A percentile compares a stretch with the other conserved stretches of the same genome.
Conservation (phyloP, 2,329 filamentous ascomycete genomes). For the Pestalotiopsis fici region DNA sequence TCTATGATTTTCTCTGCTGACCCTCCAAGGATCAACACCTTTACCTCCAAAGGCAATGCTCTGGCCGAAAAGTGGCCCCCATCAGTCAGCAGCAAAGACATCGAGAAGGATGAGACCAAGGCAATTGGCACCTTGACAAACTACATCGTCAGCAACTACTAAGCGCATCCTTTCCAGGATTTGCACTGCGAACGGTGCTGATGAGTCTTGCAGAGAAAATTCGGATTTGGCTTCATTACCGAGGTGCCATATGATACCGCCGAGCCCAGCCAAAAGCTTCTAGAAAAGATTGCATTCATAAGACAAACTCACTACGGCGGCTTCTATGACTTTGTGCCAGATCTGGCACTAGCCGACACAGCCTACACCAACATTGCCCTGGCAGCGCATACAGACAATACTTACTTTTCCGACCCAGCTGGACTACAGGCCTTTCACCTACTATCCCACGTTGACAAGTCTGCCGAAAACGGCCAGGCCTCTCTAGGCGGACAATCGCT, state of each 20-base stretch:
- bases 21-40: slow-evolving; percentile 18
- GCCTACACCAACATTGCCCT: slow-evolving; percentile 88
- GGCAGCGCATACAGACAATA: slow-evolving; percentile 88
- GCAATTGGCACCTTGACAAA: slow-evolving; percentile 64
- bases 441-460: slow-evolving; percentile 64
- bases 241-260: slow-evolving; percentile 66
- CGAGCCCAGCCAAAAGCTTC: slow-evolving; percentile 70
- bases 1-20: background rate
- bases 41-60: slow-evolving; percentile 30
- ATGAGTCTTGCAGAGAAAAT: slow-evolving; percentile 53
- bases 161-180: background rate
- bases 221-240: slow-evolving; percentile 79
- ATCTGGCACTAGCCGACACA: slow-evolving; percentile 84
- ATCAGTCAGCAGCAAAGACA: slow-evolving; percentile 57
- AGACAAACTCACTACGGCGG: slow-evolving; percentile 87
- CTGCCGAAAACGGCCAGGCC: slow-evolving; percentile 13
- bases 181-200: background rate
- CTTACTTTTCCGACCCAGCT: slow-evolving; percentile 91
- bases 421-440: slow-evolving; percentile 93
- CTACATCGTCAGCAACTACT: slow-evolving; percentile 52
- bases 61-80: slow-evolving; percentile 49
- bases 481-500: slow-evolving; percentile 71
- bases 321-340: slow-evolving; percentile 81
- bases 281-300: slow-evolving; percentile 84
- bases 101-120: slow-evolving; percentile 56